Evolutionary conservation across 768 basidiomycete genomes (phyloP), one percentile per base, ranked within the genome.

Genomic region (Pulveroboletus frians): DNA sequence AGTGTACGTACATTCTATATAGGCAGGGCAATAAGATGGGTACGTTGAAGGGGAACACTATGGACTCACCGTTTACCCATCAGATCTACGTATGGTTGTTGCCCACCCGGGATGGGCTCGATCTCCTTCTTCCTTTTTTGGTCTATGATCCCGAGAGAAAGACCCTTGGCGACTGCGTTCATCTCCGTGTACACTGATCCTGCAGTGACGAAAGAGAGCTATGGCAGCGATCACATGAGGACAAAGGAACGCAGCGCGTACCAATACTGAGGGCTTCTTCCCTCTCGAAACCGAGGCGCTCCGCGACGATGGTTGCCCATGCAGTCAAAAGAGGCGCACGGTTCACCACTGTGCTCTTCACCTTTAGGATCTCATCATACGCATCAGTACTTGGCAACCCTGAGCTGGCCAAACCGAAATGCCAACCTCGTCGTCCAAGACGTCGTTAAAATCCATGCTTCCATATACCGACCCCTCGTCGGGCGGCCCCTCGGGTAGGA

Each of bases 251-350:
- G 23, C 37, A 21, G 35, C n/a, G 58, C 74, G 29, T 55, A 86
- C 93, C 92, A 47, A 98, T 89, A 54, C 90, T 93, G 35, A 98
- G 71, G 2, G 95, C 90, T 69, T 98, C 95, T 59, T 90, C 84
- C 50, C 85, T 75, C 43, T 82, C 77, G 66, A 98, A 98, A 2
- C 92, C 89, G 53, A 96, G 74, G 34, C 83, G 76, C 58, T 92
- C 89, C 4, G 90, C 87, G 23, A 97, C 89, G 30, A 91, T 69
- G 44, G 78, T 87, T 2, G 91, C 83, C 95, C 95, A 98, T 2
- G 88, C 92, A 47, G 85, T 92, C 88, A 97, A 89, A 39, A 97
- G 75, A 0, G 95, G 95, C 1, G 95, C 94, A 20, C 95, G 83
- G 66, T 98, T 98, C 39, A 90, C 77, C 17, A 91, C 75, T 17